Base-by-base conservation (phyloP, 2,329 filamentous ascomycete species). In the Hypoxylon sp. region DNA sequence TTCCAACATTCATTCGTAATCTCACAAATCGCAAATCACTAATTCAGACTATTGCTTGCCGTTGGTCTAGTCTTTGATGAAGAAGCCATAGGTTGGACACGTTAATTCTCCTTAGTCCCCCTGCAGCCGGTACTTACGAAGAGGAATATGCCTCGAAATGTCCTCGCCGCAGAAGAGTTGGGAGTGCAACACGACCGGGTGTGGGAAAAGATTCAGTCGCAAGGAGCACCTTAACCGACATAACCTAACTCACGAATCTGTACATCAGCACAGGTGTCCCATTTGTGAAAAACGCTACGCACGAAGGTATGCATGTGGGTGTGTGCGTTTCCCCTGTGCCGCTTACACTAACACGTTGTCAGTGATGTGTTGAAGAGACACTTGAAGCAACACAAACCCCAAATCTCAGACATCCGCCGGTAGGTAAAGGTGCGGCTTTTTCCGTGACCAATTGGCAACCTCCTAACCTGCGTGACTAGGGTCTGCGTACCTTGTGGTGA, bases 211-310 rank as follows among this genome's bases (percentile, higher is more conserved):
- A 10, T 69, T 69, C 42, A 52, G 56, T 35, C 54, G 67, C 58
- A 69, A 69, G 29, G 67, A 69, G 31, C 67, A 69, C 43, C 43
- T 69, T 11, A 69, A 65, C 20, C 60, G 67, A 47, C 67, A 69
- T 56, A 55, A 55, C n/a, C 68, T 69, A 29, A 58, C 55, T 10
- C 67, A 69, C 38, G 56, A 68, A 18, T 51, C 58, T 3, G 58
- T 65, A 24, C 59, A 58, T 26, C 65, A 67, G 27, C 67, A 69
- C 60, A 62, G 58, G 9, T 69, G 67, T 26, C 63, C 57, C 20
- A 57, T 68, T 52, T 69, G 67, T 43, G 65, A 65, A 9, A 62
- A 64, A 21, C 56, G 66, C 13, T 69, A 69, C 27, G 66, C 65
- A 41, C 51, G 67, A 47, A 69, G 67, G 66, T 67, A 50, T 51